phyloP scores from a whole-genome alignment of 140 eudicot genomes.

The Ambrosia hybrid region DNA sequence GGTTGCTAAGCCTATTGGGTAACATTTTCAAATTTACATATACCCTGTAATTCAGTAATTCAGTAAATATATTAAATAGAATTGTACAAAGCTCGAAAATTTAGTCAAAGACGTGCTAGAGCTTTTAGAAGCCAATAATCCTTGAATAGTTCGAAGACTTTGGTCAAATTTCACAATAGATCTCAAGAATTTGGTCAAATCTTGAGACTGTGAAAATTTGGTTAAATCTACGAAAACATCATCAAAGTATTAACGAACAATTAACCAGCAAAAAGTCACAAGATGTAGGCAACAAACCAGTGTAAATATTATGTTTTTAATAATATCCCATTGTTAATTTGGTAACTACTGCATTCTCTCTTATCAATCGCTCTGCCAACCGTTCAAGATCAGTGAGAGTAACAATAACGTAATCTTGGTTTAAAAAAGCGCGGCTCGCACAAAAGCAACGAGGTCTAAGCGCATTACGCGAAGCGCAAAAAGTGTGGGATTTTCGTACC shows the following conservation, averaged over 20 bases:
- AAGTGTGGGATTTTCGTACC: no score
- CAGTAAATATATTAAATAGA: no score
- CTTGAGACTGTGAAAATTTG: not conserved
- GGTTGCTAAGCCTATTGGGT: no score
- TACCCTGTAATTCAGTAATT: no score
- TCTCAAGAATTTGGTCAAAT: not conserved
- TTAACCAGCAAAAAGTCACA: not conserved
- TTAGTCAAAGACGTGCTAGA: no score
- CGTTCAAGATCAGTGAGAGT: not conserved
- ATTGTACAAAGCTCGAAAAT: no score
- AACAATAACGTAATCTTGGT: no score
- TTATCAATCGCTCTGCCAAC: not conserved
- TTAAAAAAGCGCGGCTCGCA: no score
- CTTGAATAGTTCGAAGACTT: not conserved
- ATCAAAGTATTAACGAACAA: not conserved
- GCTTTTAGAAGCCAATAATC: no score
- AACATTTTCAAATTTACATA: no score
- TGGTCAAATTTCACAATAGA: not conserved
- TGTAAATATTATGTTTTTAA: not conserved
- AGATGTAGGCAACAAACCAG: not conserved
- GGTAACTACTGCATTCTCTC: not conserved
- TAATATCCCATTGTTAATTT: not conserved
- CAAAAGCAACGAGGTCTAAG: no score
- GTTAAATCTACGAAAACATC: not conserved
- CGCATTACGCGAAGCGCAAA: no score